Conservation (phyloP, 192 early-diverging fungal species). For the Glomus cerebriforme region DNA sequence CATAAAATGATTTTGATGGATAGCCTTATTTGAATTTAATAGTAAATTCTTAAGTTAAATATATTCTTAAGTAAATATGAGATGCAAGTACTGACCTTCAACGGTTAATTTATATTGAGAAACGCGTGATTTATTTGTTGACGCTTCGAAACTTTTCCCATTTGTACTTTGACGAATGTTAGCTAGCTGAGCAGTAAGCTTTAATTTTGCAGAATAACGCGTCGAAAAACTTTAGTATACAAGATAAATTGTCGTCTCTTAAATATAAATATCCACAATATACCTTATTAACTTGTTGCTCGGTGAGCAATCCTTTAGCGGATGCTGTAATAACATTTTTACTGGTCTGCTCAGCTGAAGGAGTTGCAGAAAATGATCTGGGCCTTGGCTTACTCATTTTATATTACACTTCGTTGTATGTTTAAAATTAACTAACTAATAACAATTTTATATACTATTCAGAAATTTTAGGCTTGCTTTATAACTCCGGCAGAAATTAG, state of each 20-base stretch:
- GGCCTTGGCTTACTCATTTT: conserved; percentile 16
- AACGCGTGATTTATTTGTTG: neutral
- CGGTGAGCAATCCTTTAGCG: neutral
- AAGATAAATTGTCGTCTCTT: neutral
- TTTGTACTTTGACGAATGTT: neutral
- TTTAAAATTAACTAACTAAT: too few relatives aligned
- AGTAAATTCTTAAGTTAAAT: neutral
- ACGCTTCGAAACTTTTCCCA: neutral
- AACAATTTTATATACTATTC: too few relatives aligned
- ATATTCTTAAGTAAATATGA: neutral
- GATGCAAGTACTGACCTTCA: neutral
- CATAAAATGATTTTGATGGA: neutral
- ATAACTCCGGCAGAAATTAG: too few relatives aligned
- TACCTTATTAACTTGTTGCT: neutral
- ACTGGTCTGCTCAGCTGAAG: neutral
- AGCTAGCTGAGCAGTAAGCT: neutral
- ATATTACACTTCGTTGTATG: neutral
- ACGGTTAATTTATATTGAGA: neutral
- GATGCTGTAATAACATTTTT: neutral
- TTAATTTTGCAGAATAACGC: neutral
- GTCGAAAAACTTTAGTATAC: neutral
- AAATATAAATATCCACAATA: neutral
- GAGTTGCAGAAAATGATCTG: neutral
- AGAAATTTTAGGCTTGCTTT: too few relatives aligned
- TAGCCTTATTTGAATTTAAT: neutral